Conservation (phyloP, 345 rosid species). For the Eucalyptus cloeziana region DNA sequence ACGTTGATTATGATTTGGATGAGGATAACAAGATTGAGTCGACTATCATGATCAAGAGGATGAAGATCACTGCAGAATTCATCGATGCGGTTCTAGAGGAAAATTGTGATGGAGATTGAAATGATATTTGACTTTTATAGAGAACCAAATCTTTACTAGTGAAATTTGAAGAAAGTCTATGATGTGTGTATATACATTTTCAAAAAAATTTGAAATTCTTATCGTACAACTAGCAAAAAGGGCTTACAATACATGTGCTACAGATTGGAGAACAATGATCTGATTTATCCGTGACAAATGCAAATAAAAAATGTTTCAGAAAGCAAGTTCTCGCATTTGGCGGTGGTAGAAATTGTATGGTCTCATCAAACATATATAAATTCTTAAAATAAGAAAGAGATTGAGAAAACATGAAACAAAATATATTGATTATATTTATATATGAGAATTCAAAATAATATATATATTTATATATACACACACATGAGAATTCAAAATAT, state of each 20-base stretch:
- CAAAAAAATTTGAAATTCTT: not conserved
- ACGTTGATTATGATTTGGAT: no score
- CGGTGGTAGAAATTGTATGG: accelerated
- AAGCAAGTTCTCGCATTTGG: not conserved
- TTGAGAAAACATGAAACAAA: not conserved
- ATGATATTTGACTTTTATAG: no score
- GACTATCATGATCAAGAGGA: no score
- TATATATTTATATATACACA: no score
- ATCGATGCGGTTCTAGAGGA: accelerated
- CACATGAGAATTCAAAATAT: no score
- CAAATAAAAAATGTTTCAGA: not conserved
- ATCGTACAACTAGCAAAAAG: accelerated
- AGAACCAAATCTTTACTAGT: not conserved
- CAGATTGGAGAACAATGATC: not conserved
- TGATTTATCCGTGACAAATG: accelerated
- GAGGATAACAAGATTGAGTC: no score
- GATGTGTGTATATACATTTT: not conserved
- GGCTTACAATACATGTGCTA: not conserved
- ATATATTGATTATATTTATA: no score
- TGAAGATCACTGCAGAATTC: no score
- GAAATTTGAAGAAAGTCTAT: not conserved
- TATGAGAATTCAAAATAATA: no score
- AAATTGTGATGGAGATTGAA: no score
- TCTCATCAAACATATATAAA: not conserved
- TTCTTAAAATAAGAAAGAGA: not conserved